Base-by-base conservation (phyloP, 805 yeast species). In the Tetrapisispora arboricola region DNA sequence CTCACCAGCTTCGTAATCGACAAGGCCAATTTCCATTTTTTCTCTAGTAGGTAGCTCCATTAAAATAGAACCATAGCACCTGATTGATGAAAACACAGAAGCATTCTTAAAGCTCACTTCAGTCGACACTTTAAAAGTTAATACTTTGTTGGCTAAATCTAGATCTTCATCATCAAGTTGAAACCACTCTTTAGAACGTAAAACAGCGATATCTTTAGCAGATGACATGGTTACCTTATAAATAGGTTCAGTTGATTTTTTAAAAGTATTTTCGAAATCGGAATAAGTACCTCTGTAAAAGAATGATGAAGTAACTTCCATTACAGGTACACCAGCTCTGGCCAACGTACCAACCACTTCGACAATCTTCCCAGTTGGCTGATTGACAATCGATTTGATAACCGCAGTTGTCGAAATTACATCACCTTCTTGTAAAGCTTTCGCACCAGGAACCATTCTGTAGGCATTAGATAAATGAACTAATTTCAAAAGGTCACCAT, bases 131-230 rank as follows among this genome's bases (percentile, higher is more conserved):
- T 96, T 80, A 75, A 92, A 90, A 32, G 86, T 84, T 61, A 92
- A 72, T 36, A 83, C 78, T 70, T 87, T 77, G 58, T 79, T 76
- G 53, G 84, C 71, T 55, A 92, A 70, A 47, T 84, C 87, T 51
- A 77, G 67, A 36, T 73, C 76, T 45, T 74, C 76, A 54, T 71
- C 69, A 49, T 79, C 83, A 53, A 84, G 72, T 58, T 85, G 86
- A 78, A 94, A 90, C 98, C 99, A 92, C 68, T 92, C 97, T 73
- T 92, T 92, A 20, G 97, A 85, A 58, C 77, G 76, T 64, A 92
- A 74, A 44, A 92, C 86, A 38, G 98, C 96, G 53, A 87, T 80
- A 58, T 92, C 97, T 71, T 85, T 87, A 35, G 84, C 71, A 38
- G 90, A 66, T 47, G 72, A 71, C 58, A 92, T 70, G 28, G 73